phyloP scores from a whole-genome alignment of 2,329 filamentous ascomycete genomes.

The Mycosphaerelloides madeirae region DNA sequence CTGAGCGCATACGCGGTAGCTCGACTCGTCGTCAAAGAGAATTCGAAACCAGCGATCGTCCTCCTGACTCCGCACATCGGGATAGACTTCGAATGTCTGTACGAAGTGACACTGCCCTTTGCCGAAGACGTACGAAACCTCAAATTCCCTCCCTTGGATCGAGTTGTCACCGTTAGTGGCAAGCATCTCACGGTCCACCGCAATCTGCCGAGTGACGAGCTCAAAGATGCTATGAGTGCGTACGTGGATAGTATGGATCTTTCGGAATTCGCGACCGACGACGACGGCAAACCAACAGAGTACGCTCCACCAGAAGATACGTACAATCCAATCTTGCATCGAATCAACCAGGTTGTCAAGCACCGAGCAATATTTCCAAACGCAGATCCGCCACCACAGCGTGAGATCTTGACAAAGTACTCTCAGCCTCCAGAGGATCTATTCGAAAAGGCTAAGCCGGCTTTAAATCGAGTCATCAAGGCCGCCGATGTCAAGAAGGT shows the following conservation, averaged over 20 bases:
- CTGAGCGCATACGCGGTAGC: constrained; percentile 81
- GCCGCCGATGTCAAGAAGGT: constrained; percentile 75
- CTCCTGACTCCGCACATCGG: constrained; percentile 78
- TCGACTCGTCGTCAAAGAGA: constrained; percentile 77
- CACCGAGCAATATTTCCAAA: constrained; percentile 73
- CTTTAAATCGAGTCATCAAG: constrained; percentile 60
- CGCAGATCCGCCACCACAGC: constrained; percentile 56
- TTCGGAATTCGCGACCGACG: constrained; percentile 63
- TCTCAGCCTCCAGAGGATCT: constrained; percentile 67
- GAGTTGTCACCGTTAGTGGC: constrained; percentile 80
- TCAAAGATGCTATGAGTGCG: constrained; percentile 77
- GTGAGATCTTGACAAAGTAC: constrained; percentile 65
- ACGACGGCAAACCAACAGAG: constrained; percentile 63
- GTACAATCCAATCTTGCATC: constrained; percentile 81
- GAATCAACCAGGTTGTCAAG: constrained; percentile 79
- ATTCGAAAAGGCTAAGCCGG: constrained; percentile 52
- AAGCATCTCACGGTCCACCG: constrained; percentile 75
- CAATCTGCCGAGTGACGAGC: constrained; percentile 69
- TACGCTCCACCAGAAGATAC: constrained; percentile 75
- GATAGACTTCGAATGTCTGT: constrained; percentile 72
- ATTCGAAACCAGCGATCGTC: constrained; percentile 70
- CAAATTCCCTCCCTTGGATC: constrained; percentile 83
- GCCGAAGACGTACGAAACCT: constrained; percentile 89
- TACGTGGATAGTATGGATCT: constrained; percentile 95
- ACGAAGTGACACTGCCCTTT: constrained; percentile 88